Percentiles rank a stretch among this genome's conserved stretches.
These are phyloP conservation scores for Clonostachys rhizophaga DNA, from an alignment of 2,329 filamentous ascomycete species.

Conservation along the genomic window DNA sequence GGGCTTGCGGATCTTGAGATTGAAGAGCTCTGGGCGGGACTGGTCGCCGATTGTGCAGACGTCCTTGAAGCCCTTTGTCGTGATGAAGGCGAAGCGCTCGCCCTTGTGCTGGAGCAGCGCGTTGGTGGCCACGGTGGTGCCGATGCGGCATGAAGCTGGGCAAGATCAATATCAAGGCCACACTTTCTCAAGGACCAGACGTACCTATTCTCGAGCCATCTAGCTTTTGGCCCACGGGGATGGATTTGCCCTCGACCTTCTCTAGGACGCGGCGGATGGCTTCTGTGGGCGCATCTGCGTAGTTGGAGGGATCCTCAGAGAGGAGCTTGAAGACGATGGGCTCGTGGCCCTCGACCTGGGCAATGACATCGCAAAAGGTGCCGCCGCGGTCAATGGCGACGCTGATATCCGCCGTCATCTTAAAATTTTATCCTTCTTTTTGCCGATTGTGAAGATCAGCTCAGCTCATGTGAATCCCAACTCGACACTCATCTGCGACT, in stretches of 20 bases:
- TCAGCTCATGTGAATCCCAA: no score
- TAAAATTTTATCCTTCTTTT: no score
- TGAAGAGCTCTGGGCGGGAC: constrained; percentile 68
- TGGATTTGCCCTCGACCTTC: constrained; percentile 14
- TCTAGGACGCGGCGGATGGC: constrained; percentile 52
- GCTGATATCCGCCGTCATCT: no score
- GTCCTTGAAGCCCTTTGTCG: constrained; percentile 69
- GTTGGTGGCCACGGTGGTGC: constrained; percentile 76
- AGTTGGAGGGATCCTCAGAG: constrained; percentile 67
- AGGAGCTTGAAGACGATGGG: constrained; percentile 64
- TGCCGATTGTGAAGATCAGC: no score
- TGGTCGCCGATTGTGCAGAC: constrained; percentile 71
- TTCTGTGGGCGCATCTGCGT: constrained; percentile 64
- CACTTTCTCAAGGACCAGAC: no score
- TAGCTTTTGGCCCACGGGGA: no score
- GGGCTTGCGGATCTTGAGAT: constrained; percentile 63
- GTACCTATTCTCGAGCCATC: no score
- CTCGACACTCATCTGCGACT: no score
- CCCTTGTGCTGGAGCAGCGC: constrained; percentile 72
- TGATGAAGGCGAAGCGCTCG: constrained; percentile 64
- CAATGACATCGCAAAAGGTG: constrained; percentile 69
- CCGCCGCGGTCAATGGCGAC: constrained; percentile 19
- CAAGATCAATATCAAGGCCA: no score
- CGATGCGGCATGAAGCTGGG: constrained; percentile 44
- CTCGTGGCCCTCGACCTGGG: constrained; percentile 56